Evolutionary conservation across 257 asterid genomes (phyloP), one percentile per base, ranked within the genome.

Genomic region (Vinca minor): DNA sequence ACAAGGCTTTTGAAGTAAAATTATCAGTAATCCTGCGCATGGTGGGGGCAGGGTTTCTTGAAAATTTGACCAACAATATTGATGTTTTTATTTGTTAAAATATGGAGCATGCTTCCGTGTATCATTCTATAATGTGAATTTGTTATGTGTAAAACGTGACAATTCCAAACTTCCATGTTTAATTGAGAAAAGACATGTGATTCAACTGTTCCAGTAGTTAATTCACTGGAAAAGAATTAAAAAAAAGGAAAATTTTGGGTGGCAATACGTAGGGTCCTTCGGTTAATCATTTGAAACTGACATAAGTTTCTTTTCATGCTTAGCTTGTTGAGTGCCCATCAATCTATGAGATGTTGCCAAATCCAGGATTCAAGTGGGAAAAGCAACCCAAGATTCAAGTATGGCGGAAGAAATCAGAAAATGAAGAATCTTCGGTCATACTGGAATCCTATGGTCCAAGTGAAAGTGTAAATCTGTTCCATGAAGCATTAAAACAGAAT

Each of bases 281-380:
- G 5, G 18, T 56, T 54, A 13, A 54, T 28, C 62, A 56, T 56
- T 56, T 56, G 62, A 31, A 35, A 26, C 61, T 65, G 47, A 53
- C 36, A 38, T 31, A 57, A n/a, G 34, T 41, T 53, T 45, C 35
- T 28, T 69, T 20, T 25, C 29, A 45, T 71, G 68, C 26, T 31
- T 66, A 88, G 96, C 65, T 88, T 65, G 79, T 88, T 39, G 95
- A 84, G 78, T 86, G 92, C 72, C 95, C 96, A 29, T 86, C 96
- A 54, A 56, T 88, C 61, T 88, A 88, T 58, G 95, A 88, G 79
- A 84, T 88, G 95, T 59, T 88, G 78, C 85, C 95, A 36, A 81
- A 82, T 74, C 73, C 88, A 15, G 68, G 78, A 61, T 88, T 88
- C 78, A 76, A 82, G 64, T 88, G 95, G 96, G 79, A 73, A 77